A percentile compares a stretch with the other conserved stretches of the same genome.
phyloP scores from a whole-genome alignment of 495 filamentous ascomycete genomes.

The Gamarada debralockiae region DNA sequence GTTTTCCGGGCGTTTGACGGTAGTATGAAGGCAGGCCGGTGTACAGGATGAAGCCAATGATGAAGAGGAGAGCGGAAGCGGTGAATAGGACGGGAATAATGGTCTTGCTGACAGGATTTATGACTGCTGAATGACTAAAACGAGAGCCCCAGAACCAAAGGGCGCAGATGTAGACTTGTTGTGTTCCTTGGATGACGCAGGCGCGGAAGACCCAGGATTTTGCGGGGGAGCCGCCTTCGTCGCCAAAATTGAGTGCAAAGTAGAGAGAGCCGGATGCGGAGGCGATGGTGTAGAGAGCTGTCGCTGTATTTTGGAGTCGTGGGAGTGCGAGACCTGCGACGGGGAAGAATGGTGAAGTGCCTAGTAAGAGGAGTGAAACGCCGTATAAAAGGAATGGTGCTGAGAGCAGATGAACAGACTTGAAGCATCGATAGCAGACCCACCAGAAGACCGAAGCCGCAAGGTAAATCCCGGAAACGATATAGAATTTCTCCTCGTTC shows the following conservation, averaged over 20 bases:
- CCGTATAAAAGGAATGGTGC: slow-evolving; percentile 59
- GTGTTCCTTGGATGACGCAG: slow-evolving; percentile 57
- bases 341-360: slow-evolving; percentile 51
- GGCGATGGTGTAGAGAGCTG: slow-evolving; percentile 55
- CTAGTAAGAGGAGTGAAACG: slow-evolving; percentile 58
- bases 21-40: slow-evolving; percentile 62
- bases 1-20: slow-evolving; percentile 60
- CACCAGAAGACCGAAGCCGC: slow-evolving; percentile 58
- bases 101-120: neutral
- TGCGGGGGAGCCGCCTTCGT: slow-evolving; percentile 53
- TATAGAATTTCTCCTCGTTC: slow-evolving; percentile 57
- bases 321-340: slow-evolving; percentile 34
- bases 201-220: slow-evolving; percentile 64
- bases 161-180: slow-evolving; percentile 57
- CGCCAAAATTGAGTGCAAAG: slow-evolving; percentile 67
- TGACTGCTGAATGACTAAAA: neutral
- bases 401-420: slow-evolving; percentile 53
- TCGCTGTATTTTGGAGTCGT: slow-evolving; percentile 54
- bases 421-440: slow-evolving; percentile 51
- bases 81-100: slow-evolving; percentile 14
- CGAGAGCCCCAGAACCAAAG: slow-evolving; percentile 65
- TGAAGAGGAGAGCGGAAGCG: slow-evolving; percentile 44
- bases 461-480: slow-evolving; percentile 58
- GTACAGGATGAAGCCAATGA: slow-evolving; percentile 47
- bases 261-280: slow-evolving; percentile 57